Evolutionary conservation across 176 grass and related monocot species (phyloP), one percentile per base, ranked within the genome.

Genomic region (Aegilops longissima): DNA sequence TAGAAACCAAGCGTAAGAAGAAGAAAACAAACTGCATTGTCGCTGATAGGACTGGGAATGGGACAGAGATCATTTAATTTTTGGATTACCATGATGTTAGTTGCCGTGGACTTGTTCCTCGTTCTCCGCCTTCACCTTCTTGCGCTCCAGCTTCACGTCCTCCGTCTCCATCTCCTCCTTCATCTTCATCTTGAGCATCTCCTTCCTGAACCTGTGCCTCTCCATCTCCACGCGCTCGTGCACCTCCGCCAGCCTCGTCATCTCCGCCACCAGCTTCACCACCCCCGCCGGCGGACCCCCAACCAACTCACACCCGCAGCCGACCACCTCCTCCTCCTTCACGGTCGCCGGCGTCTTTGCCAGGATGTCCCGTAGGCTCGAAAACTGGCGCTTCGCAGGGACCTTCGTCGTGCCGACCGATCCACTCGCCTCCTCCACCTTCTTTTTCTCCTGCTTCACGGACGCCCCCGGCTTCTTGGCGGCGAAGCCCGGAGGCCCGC

Each of bases 221-320:
- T 84, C 83, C 68, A 80, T 58, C 40, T 74, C 80, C 25, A 67
- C 84, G 24, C 87, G 84, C 45, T 83, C 84, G 20, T 29, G 73
- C 58, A 87, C 73, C 40, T 58, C 73, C 33, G 66, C 84, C 40
- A 90, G 84, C 73, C 79, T 79, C 80, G 24, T 52, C 49, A 52
- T 17, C 49, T 52, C 73, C 31, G 40, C 73, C 31, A 56, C 89
- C 40, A 90, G 84, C 73, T 79, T 80, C 80, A 80, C 58, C 36
- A 38, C 1, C 85, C 61, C 75, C 44, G 20, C 25, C 34, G 20
- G 20, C 58, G 75, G 13, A 27, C 44, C 51, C 51, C 16, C 51
- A 54, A 83, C 40, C 25, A 33, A 21, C 4, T 79, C 58, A 51
- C 51, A 4, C 3, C 33, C 1, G 33, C 67, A 38, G 34, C 18